Evolutionary conservation across 2,329 filamentous ascomycete genomes (phyloP).

Genomic region (Epichloe gansuensis): DNA sequence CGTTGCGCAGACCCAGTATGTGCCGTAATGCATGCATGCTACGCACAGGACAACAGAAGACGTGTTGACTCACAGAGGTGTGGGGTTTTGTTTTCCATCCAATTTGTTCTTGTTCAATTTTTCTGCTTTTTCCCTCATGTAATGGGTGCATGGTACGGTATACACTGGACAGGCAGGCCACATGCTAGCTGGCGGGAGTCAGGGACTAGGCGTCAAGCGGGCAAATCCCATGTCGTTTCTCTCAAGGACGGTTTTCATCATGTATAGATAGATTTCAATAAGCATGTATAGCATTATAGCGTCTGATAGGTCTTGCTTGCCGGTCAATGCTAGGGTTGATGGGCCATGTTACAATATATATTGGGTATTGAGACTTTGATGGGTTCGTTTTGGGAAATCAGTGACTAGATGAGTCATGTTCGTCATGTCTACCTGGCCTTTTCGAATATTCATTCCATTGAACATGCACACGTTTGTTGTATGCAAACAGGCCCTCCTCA

Average conservation of each 20-base stretch:
- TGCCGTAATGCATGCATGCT: slow-evolving; percentile 12
- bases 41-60: background rate
- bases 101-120: too few relatives aligned
- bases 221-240: background rate
- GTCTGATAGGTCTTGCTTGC: background rate
- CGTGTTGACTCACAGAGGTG: background rate
- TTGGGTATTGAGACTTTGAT: background rate
- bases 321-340: background rate
- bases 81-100: background rate
- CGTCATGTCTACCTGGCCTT: too few relatives aligned
- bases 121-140: too few relatives aligned
- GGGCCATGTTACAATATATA: background rate
- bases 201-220: background rate
- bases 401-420: too few relatives aligned
- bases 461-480: too few relatives aligned
- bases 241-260: background rate
- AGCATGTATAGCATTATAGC: slow-evolving; percentile 1
- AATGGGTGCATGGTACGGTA: background rate
- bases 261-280: background rate
- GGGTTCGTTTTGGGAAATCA: too few relatives aligned
- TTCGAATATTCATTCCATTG: too few relatives aligned
- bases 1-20: slow-evolving; percentile 18
- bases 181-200: background rate
- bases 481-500: too few relatives aligned
- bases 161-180: background rate